Percentiles rank a stretch among this genome's conserved stretches.
Conservation (phyloP, 441 rosid genomes). For the Melastoma candidum region DNA sequence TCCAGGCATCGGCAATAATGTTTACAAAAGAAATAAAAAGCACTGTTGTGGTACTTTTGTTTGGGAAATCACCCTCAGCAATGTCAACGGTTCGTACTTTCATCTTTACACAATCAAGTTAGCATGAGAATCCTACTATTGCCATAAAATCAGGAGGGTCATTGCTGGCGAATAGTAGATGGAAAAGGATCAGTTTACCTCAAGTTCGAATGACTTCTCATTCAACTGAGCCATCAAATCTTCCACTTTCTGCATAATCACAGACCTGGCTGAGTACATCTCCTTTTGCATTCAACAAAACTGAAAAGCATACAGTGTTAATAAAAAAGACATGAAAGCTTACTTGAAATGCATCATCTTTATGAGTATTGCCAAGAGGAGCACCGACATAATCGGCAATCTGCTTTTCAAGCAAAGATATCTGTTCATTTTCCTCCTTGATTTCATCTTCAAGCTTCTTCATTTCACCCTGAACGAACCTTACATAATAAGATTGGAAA, state of each 20-base stretch:
- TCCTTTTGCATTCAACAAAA: conserved; percentile 8
- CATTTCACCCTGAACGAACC: conserved; percentile 54
- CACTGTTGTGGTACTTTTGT: too few relatives aligned
- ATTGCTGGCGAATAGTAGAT: conserved; percentile 13
- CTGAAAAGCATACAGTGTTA: conserved; percentile 8
- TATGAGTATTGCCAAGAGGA: conserved; percentile 52
- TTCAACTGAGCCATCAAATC: conserved; percentile 71
- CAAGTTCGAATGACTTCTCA: conserved; percentile 95
- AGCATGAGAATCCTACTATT: conserved; percentile 4
- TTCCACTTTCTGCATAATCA: conserved; percentile 53
- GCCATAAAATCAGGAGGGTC: conserved; percentile 8
- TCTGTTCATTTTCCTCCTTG: conserved; percentile 62
- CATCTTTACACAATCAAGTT: too few relatives aligned
- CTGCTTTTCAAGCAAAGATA: conserved; percentile 68
- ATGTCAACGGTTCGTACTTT: too few relatives aligned
- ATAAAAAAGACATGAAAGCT: conserved; percentile 14
- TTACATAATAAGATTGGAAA: conserved; percentile 10
- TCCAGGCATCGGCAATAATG: too few relatives aligned
- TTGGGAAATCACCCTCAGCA: too few relatives aligned
- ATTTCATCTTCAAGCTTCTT: conserved; percentile 55
- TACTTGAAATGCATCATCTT: conserved; percentile 57
- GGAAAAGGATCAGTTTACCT: conserved; percentile 32
- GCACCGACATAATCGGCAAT: conserved; percentile 50
- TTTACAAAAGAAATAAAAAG: too few relatives aligned
- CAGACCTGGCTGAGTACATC: conserved; percentile 17